A percentile compares a stretch with the other conserved stretches of the same genome.
Evolutionary conservation across 1,284 basidiomycete species (phyloP).

Genomic region (Pisolithus thermaeus): DNA sequence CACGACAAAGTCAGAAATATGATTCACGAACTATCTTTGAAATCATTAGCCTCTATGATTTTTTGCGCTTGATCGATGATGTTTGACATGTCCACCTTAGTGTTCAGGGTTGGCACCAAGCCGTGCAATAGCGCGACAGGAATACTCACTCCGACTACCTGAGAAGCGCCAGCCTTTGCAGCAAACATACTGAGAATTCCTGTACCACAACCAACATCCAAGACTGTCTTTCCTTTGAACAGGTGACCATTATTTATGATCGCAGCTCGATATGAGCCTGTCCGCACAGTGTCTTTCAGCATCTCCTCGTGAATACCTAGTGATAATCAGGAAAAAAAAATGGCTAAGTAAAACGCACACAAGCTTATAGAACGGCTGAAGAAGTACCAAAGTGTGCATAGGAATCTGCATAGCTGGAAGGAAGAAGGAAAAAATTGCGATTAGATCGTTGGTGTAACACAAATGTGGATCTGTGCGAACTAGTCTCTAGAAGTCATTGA

Average conservation of each 20-base stretch:
- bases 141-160: slow-evolving; percentile 82
- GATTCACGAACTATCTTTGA: slow-evolving; percentile 76
- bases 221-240: slow-evolving; percentile 94
- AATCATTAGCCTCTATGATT: slow-evolving; percentile 95
- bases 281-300: slow-evolving; percentile 97
- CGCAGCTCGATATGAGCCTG: slow-evolving; percentile 90
- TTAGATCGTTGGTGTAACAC: slow-evolving; percentile 23
- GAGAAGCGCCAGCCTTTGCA: slow-evolving; percentile 93
- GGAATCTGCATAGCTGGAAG: slow-evolving; percentile 76
- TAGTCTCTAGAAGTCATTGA: slow-evolving; percentile 79
- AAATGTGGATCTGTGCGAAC: slow-evolving; percentile 45
- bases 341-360: slow-evolving; percentile 6
- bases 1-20: background rate
- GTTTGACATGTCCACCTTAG: slow-evolving; percentile 98
- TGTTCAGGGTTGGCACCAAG: slow-evolving; percentile 8
- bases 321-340: background rate
- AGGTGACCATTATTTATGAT: slow-evolving; percentile 95
- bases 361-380: background rate
- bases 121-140: slow-evolving; percentile 1
- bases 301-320: slow-evolving; percentile 97
- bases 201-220: slow-evolving; percentile 98
- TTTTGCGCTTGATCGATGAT: slow-evolving; percentile 99
- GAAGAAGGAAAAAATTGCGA: slow-evolving; percentile 25
- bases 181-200: slow-evolving; percentile 99
- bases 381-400: slow-evolving; percentile 89